These are phyloP conservation scores for Ilyonectria destructans DNA, from an alignment of 2,329 filamentous ascomycete species.

Conservation along the genomic window DNA sequence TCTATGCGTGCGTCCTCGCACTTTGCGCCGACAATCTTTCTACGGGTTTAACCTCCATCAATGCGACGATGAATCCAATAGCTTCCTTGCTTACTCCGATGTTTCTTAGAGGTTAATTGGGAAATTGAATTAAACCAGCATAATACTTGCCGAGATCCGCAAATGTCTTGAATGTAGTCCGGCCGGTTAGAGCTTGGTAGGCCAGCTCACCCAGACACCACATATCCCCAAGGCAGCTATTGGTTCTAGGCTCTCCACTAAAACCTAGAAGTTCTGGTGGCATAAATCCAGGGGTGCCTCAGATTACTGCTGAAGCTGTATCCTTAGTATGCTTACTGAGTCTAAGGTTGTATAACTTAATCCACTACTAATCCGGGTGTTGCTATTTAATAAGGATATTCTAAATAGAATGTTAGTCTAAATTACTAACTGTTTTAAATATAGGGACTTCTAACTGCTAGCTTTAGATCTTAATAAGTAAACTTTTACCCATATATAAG, in stretches of 20 bases:
- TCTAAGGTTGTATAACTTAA: constrained; percentile 9
- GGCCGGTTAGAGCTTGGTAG: not conserved
- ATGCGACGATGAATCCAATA: not conserved
- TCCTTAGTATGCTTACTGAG: constrained; percentile 2
- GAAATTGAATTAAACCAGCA: not conserved
- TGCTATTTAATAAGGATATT: constrained; percentile 11
- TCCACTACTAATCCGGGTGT: constrained; percentile 1
- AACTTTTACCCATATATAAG: constrained; percentile 10
- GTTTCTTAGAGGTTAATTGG: not conserved
- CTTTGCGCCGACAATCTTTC: no score
- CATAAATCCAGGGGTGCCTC: constrained; percentile 11
- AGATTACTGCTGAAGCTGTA: not conserved
- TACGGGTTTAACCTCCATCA: no score
- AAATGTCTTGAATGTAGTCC: not conserved
- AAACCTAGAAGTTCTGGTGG: constrained; percentile 13
- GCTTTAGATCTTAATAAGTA: constrained; percentile 9
- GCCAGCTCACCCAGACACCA: constrained; percentile 11
- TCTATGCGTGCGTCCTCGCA: no score
- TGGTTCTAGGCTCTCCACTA: not conserved
- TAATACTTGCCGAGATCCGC: not conserved
- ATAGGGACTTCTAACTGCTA: not conserved
- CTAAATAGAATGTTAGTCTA: not conserved
- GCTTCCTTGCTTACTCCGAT: not conserved
- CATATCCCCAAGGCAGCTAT: constrained; percentile 6
- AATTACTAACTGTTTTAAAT: no score